Conservation (phyloP, 202 grass and related monocot genomes). For the Setaria viridis region DNA sequence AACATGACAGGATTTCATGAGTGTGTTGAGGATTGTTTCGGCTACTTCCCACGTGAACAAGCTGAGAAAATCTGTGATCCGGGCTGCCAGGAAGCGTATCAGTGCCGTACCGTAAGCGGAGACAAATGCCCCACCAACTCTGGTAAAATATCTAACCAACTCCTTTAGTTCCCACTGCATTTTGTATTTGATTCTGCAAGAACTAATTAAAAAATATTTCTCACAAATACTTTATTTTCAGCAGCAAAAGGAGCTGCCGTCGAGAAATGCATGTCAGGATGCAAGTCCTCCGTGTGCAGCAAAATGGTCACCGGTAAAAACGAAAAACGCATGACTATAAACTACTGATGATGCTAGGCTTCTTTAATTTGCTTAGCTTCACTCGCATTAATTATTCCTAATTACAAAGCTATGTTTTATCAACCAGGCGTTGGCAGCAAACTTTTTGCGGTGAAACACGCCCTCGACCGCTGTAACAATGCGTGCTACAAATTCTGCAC, state of each 20-base stretch:
- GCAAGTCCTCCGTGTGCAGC: conserved; percentile 5
- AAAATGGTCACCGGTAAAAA: neutral
- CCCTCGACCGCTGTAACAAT: neutral
- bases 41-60: neutral
- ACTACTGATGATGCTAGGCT: neutral
- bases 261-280: neutral
- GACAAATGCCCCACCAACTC: neutral
- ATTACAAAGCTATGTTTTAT: neutral
- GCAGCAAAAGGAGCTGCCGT: neutral
- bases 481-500: conserved; percentile 5
- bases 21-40: neutral
- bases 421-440: neutral
- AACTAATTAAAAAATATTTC: neutral
- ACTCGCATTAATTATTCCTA: neutral
- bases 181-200: neutral
- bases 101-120: neutral
- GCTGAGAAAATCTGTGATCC: neutral
- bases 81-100: neutral
- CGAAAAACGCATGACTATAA: neutral
- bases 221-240: neutral
- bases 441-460: neutral
- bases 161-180: neutral
- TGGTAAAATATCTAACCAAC: neutral
- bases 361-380: neutral
- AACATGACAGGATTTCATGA: neutral